A percentile compares a stretch with the other conserved stretches of the same genome.
phyloP scores from a whole-genome alignment of 371 early-diverging fungal species.

The Mycotypha africana region DNA sequence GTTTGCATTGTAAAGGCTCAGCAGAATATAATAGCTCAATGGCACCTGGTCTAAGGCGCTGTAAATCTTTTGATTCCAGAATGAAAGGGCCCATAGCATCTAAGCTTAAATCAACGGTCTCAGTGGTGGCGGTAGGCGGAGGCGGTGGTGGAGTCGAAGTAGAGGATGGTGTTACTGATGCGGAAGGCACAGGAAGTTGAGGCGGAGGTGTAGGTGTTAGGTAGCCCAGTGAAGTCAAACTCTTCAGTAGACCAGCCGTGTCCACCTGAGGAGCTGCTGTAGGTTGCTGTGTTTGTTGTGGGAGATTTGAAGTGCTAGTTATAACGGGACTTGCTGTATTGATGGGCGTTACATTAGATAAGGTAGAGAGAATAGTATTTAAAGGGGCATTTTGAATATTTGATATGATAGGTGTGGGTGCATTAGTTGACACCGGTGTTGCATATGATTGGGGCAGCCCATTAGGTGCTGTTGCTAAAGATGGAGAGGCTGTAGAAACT shows the following conservation, averaged over 20 bases:
- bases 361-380: neutral
- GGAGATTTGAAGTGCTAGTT: no score
- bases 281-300: neutral
- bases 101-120: neutral
- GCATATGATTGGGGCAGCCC: no score
- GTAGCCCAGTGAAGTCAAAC: constrained; percentile 34
- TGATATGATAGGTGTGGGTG: constrained; percentile 2
- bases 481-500: neutral
- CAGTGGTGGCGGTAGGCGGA: neutral
- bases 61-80: constrained; percentile 43
- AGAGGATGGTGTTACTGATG: no score
- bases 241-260: constrained; percentile 30
- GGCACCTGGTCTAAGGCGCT: constrained; percentile 51
- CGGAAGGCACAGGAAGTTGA: neutral
- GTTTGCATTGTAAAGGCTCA: constrained; percentile 78
- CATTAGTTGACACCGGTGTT: neutral
- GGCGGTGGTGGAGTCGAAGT: neutral
- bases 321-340: neutral
- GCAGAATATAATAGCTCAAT: constrained; percentile 69
- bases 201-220: constrained; percentile 11
- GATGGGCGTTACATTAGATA: neutral
- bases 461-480: constrained; percentile 4
- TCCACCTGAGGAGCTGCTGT: constrained; percentile 7
- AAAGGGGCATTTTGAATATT: no score
- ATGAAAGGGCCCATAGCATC: constrained; percentile 18